Base-by-base conservation (phyloP, 2,329 filamentous ascomycete genomes). In the Paecilomyces niveus region DNA sequence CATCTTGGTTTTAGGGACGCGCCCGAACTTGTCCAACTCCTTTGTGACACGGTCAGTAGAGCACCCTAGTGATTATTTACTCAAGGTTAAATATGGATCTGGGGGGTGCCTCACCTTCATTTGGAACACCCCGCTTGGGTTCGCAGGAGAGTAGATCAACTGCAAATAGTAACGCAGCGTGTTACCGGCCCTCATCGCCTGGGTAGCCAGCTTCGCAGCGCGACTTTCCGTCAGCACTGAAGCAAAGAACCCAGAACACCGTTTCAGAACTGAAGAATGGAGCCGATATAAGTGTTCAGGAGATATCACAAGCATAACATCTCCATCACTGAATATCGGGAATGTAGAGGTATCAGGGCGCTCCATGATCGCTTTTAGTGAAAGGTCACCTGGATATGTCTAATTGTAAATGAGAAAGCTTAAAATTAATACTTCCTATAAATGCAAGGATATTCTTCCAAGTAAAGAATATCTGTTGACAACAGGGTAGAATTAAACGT, bases 221-320 rank as follows among this genome's bases (percentile, higher is more conserved):
- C 68, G 57, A 8, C 63, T 54, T 13, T 63, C 58, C 5, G 58
- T 59, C 10, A 70, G 62, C 13, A 65, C 54, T 1, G 61, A 55
- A 22, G 62, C 64, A 51, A 70, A 65, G 54, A 57, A 59, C 4
- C 57, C 26, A 1, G 68, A 70, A 49, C 65, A 62, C 10, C 63
- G 61, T 13, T 59, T 57, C 9, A 70, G 59, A 21, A 68, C 62
- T 49, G 58, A 54, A 8, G 73, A 71, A 64, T 79, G 76, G 2
- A 79, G 67, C 26, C 69, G 66, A 61, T 75, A 78, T 50, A 69
- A 64, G 55, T 73, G 68, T 18, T 63, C 63, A 10, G 70, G 61
- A 15, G 70, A 67, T 59, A 79, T 66, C 56, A 70, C 57, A 60
- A 79, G 64, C 50, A 67, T 63, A 24, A 77, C 73, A 59, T 79